A percentile compares a stretch with the other conserved stretches of the same genome.
phyloP scores from a whole-genome alignment of 441 rosid species.

The Theobroma grandiflorum region DNA sequence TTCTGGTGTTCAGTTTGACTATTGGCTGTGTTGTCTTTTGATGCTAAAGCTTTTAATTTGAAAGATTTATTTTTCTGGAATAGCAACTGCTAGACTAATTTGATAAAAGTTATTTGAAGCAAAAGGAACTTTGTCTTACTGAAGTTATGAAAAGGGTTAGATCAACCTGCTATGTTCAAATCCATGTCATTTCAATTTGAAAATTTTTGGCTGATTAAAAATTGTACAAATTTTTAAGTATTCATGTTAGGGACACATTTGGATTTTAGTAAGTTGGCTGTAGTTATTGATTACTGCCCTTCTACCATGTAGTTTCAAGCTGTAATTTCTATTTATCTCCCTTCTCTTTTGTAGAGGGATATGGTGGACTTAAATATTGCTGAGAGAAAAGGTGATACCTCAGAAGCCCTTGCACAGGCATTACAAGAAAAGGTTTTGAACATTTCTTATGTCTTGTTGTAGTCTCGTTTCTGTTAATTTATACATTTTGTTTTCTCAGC shows the following conservation, averaged over 20 bases:
- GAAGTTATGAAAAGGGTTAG: neutral
- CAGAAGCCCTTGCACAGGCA: conserved; percentile 82
- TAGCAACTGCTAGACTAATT: neutral
- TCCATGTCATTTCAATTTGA: conserved; percentile 6
- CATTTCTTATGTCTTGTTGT: conserved; percentile 12
- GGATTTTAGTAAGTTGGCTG: neutral
- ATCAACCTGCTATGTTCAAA: conserved; percentile 3
- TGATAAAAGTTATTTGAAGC: too few relatives aligned
- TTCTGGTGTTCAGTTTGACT: neutral
- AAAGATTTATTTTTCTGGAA: neutral
- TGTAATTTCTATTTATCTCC: conserved; percentile 22
- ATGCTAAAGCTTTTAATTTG: conserved; percentile 5
- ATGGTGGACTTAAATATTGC: conserved; percentile 35
- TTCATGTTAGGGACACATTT: neutral
- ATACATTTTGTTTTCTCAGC: conserved; percentile 24
- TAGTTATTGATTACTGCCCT: neutral
- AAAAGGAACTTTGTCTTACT: neutral
- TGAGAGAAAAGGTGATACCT: conserved; percentile 49
- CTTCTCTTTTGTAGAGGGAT: conserved; percentile 49
- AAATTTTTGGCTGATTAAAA: neutral
- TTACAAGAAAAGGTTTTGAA: conserved; percentile 85
- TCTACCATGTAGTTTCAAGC: neutral
- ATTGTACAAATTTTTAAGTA: neutral
- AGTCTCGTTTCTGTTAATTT: conserved; percentile 18
- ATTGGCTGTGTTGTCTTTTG: conserved; percentile 12